A percentile compares a stretch with the other conserved stretches of the same genome.
phyloP scores from a whole-genome alignment of 129 eudicot species.

The Flaveria linearis region DNA sequence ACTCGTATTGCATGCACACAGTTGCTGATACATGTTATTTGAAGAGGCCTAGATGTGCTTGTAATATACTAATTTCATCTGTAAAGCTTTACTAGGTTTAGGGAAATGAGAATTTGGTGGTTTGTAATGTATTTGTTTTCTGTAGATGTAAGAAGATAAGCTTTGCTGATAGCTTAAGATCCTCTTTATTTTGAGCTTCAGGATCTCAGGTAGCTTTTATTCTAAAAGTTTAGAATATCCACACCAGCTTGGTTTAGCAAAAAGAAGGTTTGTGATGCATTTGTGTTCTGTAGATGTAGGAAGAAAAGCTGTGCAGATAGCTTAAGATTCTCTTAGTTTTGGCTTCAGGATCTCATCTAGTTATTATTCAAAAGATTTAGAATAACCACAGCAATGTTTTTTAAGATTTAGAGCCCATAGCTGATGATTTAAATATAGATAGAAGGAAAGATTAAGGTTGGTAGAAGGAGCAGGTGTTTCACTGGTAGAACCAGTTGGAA shows the following conservation, averaged over 20 bases:
- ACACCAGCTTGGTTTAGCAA: background rate
- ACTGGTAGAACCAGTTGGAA: conserved; percentile 12
- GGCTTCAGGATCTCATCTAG: background rate
- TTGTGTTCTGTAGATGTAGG: conserved; percentile 8
- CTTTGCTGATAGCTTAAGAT: background rate
- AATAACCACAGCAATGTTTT: background rate
- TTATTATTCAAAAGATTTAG: background rate
- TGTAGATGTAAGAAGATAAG: conserved; percentile 8
- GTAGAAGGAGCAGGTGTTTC: background rate
- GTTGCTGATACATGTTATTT: background rate
- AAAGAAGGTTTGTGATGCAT: background rate
- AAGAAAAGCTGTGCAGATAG: background rate
- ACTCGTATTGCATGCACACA: background rate
- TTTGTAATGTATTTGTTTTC: background rate
- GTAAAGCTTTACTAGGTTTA: conserved; percentile 11
- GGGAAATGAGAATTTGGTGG: background rate
- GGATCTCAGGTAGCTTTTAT: background rate
- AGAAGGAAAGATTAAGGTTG: conserved; percentile 2
- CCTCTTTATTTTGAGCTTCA: background rate
- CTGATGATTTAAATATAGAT: background rate
- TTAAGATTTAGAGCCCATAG: background rate
- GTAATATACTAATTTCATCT: background rate
- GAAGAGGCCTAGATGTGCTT: background rate
- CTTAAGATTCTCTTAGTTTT: background rate
- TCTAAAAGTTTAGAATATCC: background rate